Evolutionary conservation across 148 eudicot species (phyloP).

Genomic region (Persicaria tinctoria): DNA sequence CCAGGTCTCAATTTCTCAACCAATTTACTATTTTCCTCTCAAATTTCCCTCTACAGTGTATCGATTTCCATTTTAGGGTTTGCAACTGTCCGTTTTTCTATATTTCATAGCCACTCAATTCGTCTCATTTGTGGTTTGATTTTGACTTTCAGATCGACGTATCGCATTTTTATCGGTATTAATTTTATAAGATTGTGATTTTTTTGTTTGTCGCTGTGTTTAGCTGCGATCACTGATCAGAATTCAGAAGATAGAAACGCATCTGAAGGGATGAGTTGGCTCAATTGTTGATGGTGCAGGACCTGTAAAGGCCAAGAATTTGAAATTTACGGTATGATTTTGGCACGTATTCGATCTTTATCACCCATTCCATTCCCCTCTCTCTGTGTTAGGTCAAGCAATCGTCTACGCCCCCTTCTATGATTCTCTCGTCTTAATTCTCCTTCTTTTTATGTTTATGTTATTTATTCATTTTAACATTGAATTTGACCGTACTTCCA

Average conservation of each 20-base stretch:
- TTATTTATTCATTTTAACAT: not conserved
- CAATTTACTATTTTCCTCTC: not conserved
- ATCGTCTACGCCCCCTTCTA: not conserved
- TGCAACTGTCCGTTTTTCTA: not conserved
- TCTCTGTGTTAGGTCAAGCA: conserved; percentile 8
- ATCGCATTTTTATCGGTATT: not conserved
- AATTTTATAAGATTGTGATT: not conserved
- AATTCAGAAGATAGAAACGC: conserved; percentile 9
- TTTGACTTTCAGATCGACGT: not conserved
- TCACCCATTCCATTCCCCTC: not conserved
- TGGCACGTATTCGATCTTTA: not conserved
- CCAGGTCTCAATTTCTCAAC: not conserved
- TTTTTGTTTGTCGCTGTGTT: not conserved
- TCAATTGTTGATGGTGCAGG: not conserved
- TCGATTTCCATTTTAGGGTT: conserved; percentile 1
- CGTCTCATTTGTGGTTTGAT: not conserved
- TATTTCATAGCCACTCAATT: not conserved
- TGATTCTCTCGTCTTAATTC: too few species aligned
- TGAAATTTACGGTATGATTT: not conserved
- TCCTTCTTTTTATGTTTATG: not conserved
- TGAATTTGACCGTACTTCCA: not conserved
- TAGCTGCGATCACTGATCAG: not conserved
- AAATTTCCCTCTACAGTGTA: not conserved
- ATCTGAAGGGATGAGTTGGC: not conserved
- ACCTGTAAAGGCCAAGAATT: not conserved